These are phyloP conservation scores for Solidago caesia DNA, from an alignment of 129 eudicot genomes.

Conservation along the genomic window DNA sequence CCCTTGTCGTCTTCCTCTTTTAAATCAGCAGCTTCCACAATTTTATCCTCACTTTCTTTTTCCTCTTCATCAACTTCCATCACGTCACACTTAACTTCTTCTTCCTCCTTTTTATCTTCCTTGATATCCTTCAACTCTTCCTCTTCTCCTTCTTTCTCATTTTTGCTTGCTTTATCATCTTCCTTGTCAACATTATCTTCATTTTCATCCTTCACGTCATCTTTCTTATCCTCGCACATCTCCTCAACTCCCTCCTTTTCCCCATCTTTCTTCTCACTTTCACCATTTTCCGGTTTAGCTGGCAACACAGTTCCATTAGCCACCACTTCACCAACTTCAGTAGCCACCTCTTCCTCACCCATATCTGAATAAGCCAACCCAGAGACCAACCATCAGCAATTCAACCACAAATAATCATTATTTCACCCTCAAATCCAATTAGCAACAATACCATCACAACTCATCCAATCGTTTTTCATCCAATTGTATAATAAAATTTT, in stretches of 20 bases:
- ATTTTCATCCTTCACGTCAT: constrained; percentile 31
- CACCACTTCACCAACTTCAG: constrained; percentile 38
- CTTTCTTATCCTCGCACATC: constrained; percentile 40
- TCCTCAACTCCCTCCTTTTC: constrained; percentile 41
- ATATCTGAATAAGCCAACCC: constrained; percentile 29
- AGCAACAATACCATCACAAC: background rate
- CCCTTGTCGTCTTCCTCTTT: constrained; percentile 26
- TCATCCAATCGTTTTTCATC: too few relatives aligned
- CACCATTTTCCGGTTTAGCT: constrained; percentile 33
- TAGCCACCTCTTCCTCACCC: constrained; percentile 57
- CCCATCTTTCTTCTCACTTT: constrained; percentile 45
- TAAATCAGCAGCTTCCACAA: constrained; percentile 10
- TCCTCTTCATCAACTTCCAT: constrained; percentile 32
- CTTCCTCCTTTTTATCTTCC: constrained; percentile 12
- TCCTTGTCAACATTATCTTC: constrained; percentile 39
- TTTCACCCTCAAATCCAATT: constrained; percentile 1
- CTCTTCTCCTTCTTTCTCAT: constrained; percentile 20
- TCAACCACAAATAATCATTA: constrained; percentile 17
- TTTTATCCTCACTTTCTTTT: constrained; percentile 20
- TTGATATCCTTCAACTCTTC: background rate
- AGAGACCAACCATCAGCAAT: constrained; percentile 18
- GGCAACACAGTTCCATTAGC: constrained; percentile 45
- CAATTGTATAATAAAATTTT: too few relatives aligned
- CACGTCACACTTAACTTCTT: constrained; percentile 23
- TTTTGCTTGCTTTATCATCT: constrained; percentile 33